Evolutionary conservation across 75 land plant genomes (phyloP).

Genomic region (Pseudotsuga menziesii): DNA sequence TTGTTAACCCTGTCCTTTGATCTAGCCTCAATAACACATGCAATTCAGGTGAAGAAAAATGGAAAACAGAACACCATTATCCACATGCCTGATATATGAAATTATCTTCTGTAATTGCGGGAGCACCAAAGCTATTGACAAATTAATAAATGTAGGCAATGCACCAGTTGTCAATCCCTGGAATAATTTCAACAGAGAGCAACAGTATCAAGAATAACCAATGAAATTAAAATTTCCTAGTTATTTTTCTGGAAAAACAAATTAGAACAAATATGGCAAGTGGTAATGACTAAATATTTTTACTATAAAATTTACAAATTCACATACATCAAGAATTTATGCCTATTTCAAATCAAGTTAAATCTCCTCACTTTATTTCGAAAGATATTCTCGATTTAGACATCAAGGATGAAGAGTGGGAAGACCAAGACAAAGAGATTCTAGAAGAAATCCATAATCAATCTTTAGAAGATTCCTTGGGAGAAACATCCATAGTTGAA

Average conservation of each 20-base stretch:
- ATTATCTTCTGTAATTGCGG: slow-evolving; percentile 97
- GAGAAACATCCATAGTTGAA: no score
- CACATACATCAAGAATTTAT: background rate
- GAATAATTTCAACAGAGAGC: slow-evolving; percentile 7
- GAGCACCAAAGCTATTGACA: slow-evolving; percentile 98
- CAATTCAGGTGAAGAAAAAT: slow-evolving; percentile 2
- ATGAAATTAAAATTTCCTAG: background rate
- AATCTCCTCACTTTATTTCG: no score
- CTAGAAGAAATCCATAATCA: no score
- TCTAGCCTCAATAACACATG: background rate
- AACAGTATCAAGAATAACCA: background rate
- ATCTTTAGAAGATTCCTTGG: no score
- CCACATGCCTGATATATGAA: slow-evolving; percentile 67
- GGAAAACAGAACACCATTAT: background rate
- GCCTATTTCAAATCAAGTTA: no score
- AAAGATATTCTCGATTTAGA: no score
- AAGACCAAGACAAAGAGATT: no score
- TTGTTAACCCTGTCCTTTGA: background rate
- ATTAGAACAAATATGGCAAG: background rate
- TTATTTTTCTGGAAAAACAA: background rate
- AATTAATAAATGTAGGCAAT: slow-evolving; percentile 97
- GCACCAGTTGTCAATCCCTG: slow-evolving; percentile 97
- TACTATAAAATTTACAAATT: background rate
- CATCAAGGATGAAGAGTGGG: no score
- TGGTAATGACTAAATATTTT: background rate